Evolutionary conservation across 1,284 basidiomycete species (phyloP), one percentile per base, ranked within the genome.

Genomic region (Chalciporus sp.): DNA sequence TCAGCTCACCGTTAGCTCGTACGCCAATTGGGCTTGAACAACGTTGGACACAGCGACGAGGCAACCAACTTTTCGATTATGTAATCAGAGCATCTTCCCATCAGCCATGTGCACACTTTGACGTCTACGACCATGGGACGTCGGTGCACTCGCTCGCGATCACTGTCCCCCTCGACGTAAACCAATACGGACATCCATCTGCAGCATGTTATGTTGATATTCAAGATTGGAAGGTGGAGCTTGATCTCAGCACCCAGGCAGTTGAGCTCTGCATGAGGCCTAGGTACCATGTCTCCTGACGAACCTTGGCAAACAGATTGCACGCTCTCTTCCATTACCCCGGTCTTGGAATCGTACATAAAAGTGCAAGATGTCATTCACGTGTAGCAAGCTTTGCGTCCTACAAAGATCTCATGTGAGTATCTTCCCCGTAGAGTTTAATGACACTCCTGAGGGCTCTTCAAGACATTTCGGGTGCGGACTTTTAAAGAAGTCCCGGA

Each of bases 71-170:
- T 49, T 44, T 47, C 1, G 52, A 58, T 69, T 72, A 69, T 59
- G 51, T 69, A 72, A 69, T 52, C 64, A 16, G 16, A 12, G 3
- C 19, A 42, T 50, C 37, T 60, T 56, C 49, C 58, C 60, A 58
- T 49, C 47, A 23, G 23, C 23, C 23, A 23, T 23, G 23, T 23
- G 23, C 6, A 23, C 6, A 23, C 23, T 23, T 23, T n/a, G n/a
- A 23, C 23, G 3, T 23, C 23, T 23, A n/a, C n/a, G n/a, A n/a
- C n/a, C n/a, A n/a, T n/a, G n/a, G n/a, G n/a, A n/a, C n/a, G n/a
- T n/a, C n/a, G n/a, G n/a, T n/a, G n/a, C n/a, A n/a, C n/a, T n/a
- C n/a, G n/a, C n/a, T n/a, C n/a, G n/a, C n/a, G n/a, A n/a, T n/a
- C n/a, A n/a, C n/a, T n/a, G n/a, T n/a, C 23, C 23, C 23, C 23